phyloP scores from a whole-genome alignment of 179 eudicot species.

The Actinidia polygama region DNA sequence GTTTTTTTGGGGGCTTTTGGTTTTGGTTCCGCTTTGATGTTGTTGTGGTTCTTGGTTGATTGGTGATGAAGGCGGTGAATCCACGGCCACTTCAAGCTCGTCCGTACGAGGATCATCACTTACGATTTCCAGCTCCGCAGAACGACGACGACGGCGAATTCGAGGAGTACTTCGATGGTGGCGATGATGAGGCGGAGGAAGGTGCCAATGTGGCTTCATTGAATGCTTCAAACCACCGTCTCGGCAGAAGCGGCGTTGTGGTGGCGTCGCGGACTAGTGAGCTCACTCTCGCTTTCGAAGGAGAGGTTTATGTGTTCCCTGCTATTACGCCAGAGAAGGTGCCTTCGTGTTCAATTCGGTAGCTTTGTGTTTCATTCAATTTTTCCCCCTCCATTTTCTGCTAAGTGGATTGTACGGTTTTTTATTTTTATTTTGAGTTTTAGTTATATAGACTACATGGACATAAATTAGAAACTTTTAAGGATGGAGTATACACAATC shows the following conservation, averaged over 20 bases:
- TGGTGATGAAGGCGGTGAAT: constrained; percentile 24
- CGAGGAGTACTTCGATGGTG: constrained; percentile 12
- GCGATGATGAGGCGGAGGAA: constrained; percentile 7
- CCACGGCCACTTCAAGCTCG: constrained; percentile 23
- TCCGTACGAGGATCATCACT: constrained; percentile 23
- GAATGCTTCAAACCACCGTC: constrained; percentile 1
- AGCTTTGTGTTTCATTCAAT: neutral
- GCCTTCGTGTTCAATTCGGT: neutral
- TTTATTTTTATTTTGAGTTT: neutral
- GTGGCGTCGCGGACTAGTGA: constrained; percentile 42
- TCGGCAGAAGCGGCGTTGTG: constrained; percentile 7
- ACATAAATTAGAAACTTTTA: too few species aligned
- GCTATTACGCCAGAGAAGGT: constrained; percentile 60
- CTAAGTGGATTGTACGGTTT: neutral
- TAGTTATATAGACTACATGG: neutral
- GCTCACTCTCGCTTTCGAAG: constrained; percentile 47
- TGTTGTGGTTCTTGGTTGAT: neutral
- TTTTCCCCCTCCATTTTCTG: neutral
- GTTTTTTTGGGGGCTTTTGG: neutral
- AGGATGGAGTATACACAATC: too few species aligned
- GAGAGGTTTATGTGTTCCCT: constrained; percentile 60
- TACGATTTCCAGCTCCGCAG: neutral
- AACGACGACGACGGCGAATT: constrained; percentile 9
- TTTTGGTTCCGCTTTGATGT: neutral
- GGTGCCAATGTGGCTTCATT: constrained; percentile 3